These are phyloP conservation scores for Metschnikowia koreensis DNA, from an alignment of 805 yeast genomes.

Conservation along the genomic window DNA sequence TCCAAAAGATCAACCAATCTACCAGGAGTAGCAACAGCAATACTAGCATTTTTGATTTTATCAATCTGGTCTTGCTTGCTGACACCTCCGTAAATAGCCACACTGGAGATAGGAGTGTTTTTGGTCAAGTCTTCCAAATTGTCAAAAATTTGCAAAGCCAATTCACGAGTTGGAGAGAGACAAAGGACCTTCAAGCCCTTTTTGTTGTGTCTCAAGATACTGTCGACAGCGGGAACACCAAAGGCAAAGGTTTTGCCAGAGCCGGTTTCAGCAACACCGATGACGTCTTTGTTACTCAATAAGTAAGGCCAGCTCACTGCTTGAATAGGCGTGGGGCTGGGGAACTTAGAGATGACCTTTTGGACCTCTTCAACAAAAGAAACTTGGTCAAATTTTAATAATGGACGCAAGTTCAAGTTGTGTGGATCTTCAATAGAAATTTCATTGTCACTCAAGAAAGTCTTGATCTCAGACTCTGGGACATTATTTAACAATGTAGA, in stretches of 20 bases:
- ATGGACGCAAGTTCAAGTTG: slow-evolving; percentile 56
- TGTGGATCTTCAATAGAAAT: slow-evolving; percentile 76
- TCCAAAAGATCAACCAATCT: slow-evolving; percentile 86
- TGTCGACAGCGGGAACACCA: slow-evolving; percentile 93
- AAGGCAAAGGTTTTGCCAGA: slow-evolving; percentile 97
- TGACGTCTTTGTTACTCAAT: slow-evolving; percentile 73
- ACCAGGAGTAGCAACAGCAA: slow-evolving; percentile 98
- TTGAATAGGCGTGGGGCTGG: slow-evolving; percentile 94
- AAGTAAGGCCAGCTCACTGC: slow-evolving; percentile 93
- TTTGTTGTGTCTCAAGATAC: slow-evolving; percentile 47
- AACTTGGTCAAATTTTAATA: slow-evolving; percentile 64
- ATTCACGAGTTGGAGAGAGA: slow-evolving; percentile 95
- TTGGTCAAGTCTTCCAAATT: slow-evolving; percentile 68
- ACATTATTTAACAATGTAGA: slow-evolving; percentile 37
- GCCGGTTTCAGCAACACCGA: slow-evolving; percentile 98
- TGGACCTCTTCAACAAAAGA: slow-evolving; percentile 52
- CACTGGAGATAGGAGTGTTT: slow-evolving; percentile 62
- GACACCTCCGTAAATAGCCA: slow-evolving; percentile 96
- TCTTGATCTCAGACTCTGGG: slow-evolving; percentile 56
- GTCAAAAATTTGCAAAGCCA: slow-evolving; percentile 91
- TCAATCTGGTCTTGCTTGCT: slow-evolving; percentile 88
- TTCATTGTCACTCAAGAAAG: slow-evolving; percentile 67
- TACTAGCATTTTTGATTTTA: slow-evolving; percentile 62
- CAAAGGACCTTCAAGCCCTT: slow-evolving; percentile 71
- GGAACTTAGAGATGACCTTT: slow-evolving; percentile 65